Conservation (phyloP, 2,329 filamentous ascomycete species). For the Triangularia setosa region DNA sequence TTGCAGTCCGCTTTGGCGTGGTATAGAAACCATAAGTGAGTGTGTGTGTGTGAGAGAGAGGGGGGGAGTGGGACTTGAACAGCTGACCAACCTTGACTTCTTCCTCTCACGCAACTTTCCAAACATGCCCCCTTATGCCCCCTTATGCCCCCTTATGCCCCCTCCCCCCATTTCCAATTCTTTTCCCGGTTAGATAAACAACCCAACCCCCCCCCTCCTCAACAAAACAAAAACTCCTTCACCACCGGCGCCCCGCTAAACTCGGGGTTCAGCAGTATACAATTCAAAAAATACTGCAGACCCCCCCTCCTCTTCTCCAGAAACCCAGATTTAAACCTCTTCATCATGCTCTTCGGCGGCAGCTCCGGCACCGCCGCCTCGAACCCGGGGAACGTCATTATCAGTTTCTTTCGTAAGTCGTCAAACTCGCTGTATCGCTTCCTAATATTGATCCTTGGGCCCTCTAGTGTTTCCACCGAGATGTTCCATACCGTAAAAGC, state of each 20-base stretch:
- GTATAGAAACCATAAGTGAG: too few species aligned
- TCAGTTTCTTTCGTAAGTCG: constrained; percentile 67
- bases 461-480: constrained; percentile 74
- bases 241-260: constrained; percentile 88
- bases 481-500: constrained; percentile 96
- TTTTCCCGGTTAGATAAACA: too few species aligned
- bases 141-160: not conserved
- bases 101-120: too few species aligned
- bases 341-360: constrained; percentile 87
- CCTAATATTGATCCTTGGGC: constrained; percentile 57
- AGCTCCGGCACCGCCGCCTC: constrained; percentile 81
- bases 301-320: constrained; percentile 79
- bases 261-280: constrained; percentile 86
- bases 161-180: not conserved
- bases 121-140: too few species aligned
- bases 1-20: too few species aligned
- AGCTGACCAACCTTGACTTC: too few species aligned
- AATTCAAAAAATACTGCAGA: constrained; percentile 93
- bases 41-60: too few species aligned
- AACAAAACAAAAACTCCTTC: constrained; percentile 82
- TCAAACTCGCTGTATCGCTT: constrained; percentile 93
- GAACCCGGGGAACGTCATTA: constrained; percentile 78
- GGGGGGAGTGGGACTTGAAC: too few species aligned
- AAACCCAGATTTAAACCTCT: constrained; percentile 79
- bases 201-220: constrained; percentile 25